Percentiles rank a stretch among this genome's conserved stretches.
Conservation (phyloP, 257 asterid genomes). For the Nicotiana benthamiana region DNA sequence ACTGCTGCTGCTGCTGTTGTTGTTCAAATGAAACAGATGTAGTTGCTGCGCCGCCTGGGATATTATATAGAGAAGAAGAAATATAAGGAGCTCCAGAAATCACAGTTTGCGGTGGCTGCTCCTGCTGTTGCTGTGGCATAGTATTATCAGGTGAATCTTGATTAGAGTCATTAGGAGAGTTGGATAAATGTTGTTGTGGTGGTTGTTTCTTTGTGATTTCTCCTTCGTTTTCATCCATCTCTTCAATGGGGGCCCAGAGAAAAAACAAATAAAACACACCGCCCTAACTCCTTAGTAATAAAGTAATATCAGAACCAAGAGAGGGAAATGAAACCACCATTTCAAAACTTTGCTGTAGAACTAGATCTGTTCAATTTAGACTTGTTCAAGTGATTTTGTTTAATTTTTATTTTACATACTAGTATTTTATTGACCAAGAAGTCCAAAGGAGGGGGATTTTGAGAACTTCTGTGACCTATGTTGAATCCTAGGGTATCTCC, state of each 20-base stretch:
- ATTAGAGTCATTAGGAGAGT: slow-evolving; percentile 21
- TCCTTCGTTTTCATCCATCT: slow-evolving; percentile 35
- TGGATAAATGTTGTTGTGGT: slow-evolving; percentile 22
- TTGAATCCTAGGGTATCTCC: slow-evolving; percentile 14
- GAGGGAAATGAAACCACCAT: slow-evolving; percentile 13
- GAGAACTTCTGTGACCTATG: neutral
- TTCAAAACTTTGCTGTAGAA: slow-evolving; percentile 14
- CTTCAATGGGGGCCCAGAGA: slow-evolving; percentile 7
- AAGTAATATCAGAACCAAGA: slow-evolving; percentile 2
- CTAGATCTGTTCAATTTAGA: slow-evolving; percentile 6
- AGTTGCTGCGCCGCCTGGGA: neutral
- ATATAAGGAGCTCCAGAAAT: slow-evolving; percentile 15
- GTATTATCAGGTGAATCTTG: slow-evolving; percentile 19
- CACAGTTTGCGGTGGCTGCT: slow-evolving; percentile 1
- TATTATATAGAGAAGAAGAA: slow-evolving; percentile 16
- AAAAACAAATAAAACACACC: neutral
- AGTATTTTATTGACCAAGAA: neutral
- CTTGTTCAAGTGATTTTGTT: neutral
- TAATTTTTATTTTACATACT: neutral
- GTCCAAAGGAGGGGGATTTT: neutral
- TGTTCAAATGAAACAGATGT: slow-evolving; percentile 17
- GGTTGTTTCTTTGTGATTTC: slow-evolving; percentile 21
- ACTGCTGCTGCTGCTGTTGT: slow-evolving; percentile 9
- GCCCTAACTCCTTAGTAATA: neutral
- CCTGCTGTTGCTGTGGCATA: slow-evolving; percentile 9